Percentiles rank a stretch among this genome's conserved stretches.
Evolutionary conservation across 306 rosid genomes (phyloP).

Genomic region (Castanea crenata): DNA sequence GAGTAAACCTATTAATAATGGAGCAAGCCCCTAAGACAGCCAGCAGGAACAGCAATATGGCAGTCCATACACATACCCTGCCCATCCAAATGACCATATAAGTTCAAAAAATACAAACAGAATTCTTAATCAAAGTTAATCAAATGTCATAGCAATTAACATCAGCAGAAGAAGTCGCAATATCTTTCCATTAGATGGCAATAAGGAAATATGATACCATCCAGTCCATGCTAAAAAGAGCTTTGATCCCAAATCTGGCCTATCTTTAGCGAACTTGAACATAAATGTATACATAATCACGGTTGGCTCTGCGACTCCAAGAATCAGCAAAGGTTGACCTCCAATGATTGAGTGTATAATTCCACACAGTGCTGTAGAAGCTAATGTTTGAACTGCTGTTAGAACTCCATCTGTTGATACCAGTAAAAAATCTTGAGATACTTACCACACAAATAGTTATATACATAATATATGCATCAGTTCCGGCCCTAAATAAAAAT

Average conservation of each 20-base stretch:
- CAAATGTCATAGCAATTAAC: neutral
- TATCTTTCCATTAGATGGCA: constrained; percentile 11
- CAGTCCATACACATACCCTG: constrained; percentile 88
- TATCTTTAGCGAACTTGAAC: constrained; percentile 73
- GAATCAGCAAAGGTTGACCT: constrained; percentile 82
- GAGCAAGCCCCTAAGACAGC: constrained; percentile 84
- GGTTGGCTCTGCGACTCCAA: constrained; percentile 87
- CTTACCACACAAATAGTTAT: neutral
- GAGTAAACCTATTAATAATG: constrained; percentile 79
- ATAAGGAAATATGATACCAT: constrained; percentile 45
- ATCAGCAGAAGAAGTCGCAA: neutral
- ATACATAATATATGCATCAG: neutral
- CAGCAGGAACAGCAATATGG: constrained; percentile 60
- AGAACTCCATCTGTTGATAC: constrained; percentile 61
- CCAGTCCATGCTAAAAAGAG: constrained; percentile 81
- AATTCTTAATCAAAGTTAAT: neutral
- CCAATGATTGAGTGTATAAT: constrained; percentile 75
- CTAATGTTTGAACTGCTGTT: constrained; percentile 84
- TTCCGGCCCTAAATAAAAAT: neutral
- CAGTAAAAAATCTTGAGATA: constrained; percentile 18
- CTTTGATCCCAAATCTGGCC: constrained; percentile 74
- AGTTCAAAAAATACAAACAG: neutral
- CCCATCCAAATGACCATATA: constrained; percentile 10
- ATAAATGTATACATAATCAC: constrained; percentile 81
- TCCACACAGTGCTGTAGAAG: constrained; percentile 83